Percentiles rank a stretch among this genome's conserved stretches.
Evolutionary conservation across 306 rosid genomes (phyloP).

Genomic region (Spatholobus suberectus): DNA sequence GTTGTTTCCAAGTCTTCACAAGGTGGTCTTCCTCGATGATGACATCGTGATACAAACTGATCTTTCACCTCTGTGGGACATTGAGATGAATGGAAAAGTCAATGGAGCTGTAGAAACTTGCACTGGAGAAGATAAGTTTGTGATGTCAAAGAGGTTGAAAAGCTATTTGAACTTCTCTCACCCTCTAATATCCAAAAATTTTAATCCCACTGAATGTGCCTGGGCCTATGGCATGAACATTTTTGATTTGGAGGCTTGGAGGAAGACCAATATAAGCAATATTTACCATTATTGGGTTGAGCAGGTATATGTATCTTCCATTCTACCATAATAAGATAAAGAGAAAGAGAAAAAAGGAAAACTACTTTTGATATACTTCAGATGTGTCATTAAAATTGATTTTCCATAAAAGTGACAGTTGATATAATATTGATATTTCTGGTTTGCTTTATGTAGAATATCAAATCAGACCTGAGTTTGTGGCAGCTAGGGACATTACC

Average conservation of each 20-base stretch:
- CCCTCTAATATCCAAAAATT: slow-evolving; percentile 69
- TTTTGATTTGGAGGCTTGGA: slow-evolving; percentile 95
- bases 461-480: slow-evolving; percentile 93
- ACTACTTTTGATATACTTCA: background rate
- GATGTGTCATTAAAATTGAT: slow-evolving; percentile 10
- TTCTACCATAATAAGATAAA: slow-evolving; percentile 2
- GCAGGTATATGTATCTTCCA: slow-evolving; percentile 54
- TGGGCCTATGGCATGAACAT: slow-evolving; percentile 99
- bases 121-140: slow-evolving; percentile 87
- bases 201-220: slow-evolving; percentile 84
- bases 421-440: background rate
- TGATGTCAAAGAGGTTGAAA: slow-evolving; percentile 93
- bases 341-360: background rate
- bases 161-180: slow-evolving; percentile 98
- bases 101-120: slow-evolving; percentile 99
- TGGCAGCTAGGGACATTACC: slow-evolving; percentile 99
- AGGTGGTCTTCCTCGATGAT: slow-evolving; percentile 95
- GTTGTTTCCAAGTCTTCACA: slow-evolving; percentile 94
- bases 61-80: slow-evolving; percentile 98
- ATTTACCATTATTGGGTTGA: slow-evolving; percentile 91
- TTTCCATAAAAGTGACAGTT: slow-evolving; percentile 20
- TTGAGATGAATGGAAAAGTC: slow-evolving; percentile 89
- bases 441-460: slow-evolving; percentile 66
- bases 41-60: slow-evolving; percentile 96
- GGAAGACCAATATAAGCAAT: slow-evolving; percentile 91